These are phyloP conservation scores for Podospora pseudopauciseta DNA, from an alignment of 495 filamentous ascomycete genomes.

Conservation along the genomic window DNA sequence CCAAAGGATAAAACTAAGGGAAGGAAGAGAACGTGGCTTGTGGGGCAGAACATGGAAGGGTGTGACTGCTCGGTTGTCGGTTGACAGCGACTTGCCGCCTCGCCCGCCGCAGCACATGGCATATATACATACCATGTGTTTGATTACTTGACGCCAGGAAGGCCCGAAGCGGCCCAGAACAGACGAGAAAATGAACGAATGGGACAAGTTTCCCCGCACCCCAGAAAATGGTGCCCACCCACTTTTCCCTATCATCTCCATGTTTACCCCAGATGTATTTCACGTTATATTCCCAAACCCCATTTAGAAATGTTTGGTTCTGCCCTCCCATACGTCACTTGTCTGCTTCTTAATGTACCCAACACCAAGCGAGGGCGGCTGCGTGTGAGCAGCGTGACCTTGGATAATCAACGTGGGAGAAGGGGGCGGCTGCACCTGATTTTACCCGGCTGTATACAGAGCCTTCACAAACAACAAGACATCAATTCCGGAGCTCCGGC, in stretches of 20 bases:
- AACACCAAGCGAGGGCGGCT: conserved; percentile 1
- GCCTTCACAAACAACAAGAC: background rate
- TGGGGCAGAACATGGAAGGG: background rate
- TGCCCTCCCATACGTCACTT: conserved; percentile 19
- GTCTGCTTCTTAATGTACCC: conserved; percentile 9
- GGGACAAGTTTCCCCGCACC: conserved; percentile 9
- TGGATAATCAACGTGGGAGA: conserved; percentile 1
- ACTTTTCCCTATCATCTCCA: background rate
- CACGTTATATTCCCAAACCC: conserved; percentile 4
- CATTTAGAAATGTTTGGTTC: conserved; percentile 7
- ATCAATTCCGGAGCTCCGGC: conserved; percentile 37
- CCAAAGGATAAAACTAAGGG: conserved; percentile 1
- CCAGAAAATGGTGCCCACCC: conserved; percentile 12
- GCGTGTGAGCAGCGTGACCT: conserved; percentile 18
- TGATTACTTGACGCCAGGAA: conserved; percentile 22
- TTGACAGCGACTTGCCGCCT: conserved; percentile 15
- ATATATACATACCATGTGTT: background rate
- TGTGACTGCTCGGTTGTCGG: conserved; percentile 6
- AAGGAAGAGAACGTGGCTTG: conserved; percentile 4
- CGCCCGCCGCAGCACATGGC: background rate
- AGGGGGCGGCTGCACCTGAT: conserved; percentile 12
- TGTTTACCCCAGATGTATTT: background rate
- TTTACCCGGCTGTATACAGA: conserved; percentile 27
- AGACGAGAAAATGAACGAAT: conserved; percentile 3
- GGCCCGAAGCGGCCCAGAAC: conserved; percentile 21